Evolutionary conservation across 768 basidiomycete genomes (phyloP).

Genomic region (Butyriboletus loyo): DNA sequence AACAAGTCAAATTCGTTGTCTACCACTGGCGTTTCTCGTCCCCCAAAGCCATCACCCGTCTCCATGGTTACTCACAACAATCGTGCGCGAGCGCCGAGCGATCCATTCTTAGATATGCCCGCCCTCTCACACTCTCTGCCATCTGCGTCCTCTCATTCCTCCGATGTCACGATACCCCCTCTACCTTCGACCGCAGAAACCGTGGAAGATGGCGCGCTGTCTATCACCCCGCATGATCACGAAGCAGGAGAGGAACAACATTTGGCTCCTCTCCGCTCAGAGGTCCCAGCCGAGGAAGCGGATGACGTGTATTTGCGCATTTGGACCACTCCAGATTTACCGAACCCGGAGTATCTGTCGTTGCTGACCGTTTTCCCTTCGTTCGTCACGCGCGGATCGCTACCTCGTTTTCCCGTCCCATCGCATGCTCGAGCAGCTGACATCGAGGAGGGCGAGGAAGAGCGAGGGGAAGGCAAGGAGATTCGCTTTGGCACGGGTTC

Average conservation of each 20-base stretch:
- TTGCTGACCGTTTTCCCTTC: slow-evolving; percentile 74
- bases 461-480: slow-evolving; percentile 49
- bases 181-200: slow-evolving; percentile 32
- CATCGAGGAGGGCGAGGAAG: slow-evolving; percentile 68
- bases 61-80: slow-evolving; percentile 49
- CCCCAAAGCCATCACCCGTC: slow-evolving; percentile 40
- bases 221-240: slow-evolving; percentile 32
- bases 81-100: slow-evolving; percentile 71
- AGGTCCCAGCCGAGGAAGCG: slow-evolving; percentile 30
- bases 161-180: slow-evolving; percentile 30
- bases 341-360: slow-evolving; percentile 68
- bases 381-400: slow-evolving; percentile 64
- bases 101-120: slow-evolving; percentile 77
- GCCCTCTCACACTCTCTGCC: slow-evolving; percentile 52
- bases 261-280: slow-evolving; percentile 32
- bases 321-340: slow-evolving; percentile 80
- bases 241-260: slow-evolving; percentile 35
- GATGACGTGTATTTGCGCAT: slow-evolving; percentile 60
- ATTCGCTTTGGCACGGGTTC: slow-evolving; percentile 79
- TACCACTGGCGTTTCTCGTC: slow-evolving; percentile 19
- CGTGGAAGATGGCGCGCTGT: slow-evolving; percentile 42
- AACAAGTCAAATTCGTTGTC: slow-evolving; percentile 55
- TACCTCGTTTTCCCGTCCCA: slow-evolving; percentile 65
- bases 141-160: slow-evolving; percentile 51
- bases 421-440: slow-evolving; percentile 44